Evolutionary conservation across 345 rosid species (phyloP).

Genomic region (Trapa bicornis): DNA sequence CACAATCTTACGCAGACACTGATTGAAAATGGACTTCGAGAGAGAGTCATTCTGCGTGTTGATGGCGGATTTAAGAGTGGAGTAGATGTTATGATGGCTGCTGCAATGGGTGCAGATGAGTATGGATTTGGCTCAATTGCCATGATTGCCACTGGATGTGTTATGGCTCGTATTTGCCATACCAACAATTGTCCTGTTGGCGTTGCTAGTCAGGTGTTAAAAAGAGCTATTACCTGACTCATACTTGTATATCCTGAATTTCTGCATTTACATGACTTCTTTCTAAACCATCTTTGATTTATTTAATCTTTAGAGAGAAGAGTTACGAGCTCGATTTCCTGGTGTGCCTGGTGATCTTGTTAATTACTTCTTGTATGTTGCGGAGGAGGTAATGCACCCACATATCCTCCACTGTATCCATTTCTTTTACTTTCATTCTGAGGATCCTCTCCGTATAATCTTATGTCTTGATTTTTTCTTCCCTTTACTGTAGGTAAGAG

Average conservation of each 20-base stretch:
- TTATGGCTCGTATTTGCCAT: constrained; percentile 99
- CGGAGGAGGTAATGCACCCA: constrained; percentile 73
- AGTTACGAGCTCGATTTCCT: constrained; percentile 95
- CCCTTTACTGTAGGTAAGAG: constrained; percentile 58
- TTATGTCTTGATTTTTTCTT: background rate
- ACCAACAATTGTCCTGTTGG: constrained; percentile 99
- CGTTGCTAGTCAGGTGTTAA: constrained; percentile 88
- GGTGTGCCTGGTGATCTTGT: constrained; percentile 99
- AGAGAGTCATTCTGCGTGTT: constrained; percentile 87
- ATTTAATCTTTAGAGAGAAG: constrained; percentile 57
- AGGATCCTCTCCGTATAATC: background rate
- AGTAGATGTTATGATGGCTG: constrained; percentile 91
- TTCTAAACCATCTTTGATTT: background rate
- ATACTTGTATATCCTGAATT: constrained; percentile 7
- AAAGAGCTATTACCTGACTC: constrained; percentile 7
- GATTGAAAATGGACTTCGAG: constrained; percentile 84
- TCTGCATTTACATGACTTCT: constrained; percentile 8
- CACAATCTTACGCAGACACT: constrained; percentile 50
- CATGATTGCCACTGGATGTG: constrained; percentile 99
- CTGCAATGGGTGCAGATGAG: constrained; percentile 96
- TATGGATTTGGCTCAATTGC: constrained; percentile 98
- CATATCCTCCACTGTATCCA: background rate
- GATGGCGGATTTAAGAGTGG: constrained; percentile 97
- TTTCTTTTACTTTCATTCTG: no score
- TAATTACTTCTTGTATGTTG: constrained; percentile 84